Base-by-base conservation (phyloP, 75 land plant genomes). In the Azolla pinnata region DNA sequence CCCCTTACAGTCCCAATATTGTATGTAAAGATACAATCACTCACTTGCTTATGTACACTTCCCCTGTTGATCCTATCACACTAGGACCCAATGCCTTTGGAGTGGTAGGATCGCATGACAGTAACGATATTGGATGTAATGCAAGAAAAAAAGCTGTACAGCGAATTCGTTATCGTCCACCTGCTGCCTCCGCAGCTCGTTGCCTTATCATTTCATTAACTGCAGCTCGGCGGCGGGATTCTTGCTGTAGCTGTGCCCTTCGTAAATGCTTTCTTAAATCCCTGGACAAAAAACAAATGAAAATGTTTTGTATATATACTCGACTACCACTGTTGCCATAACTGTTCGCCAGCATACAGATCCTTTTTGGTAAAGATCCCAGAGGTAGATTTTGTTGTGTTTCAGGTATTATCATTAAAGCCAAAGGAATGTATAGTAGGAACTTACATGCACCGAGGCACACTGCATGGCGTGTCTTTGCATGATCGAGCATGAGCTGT, bases 151-250 rank as follows among this genome's bases (percentile, higher is more conserved):
- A n/a, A n/a, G n/a, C n/a, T n/a, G n/a, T n/a, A n/a, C n/a, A n/a
- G n/a, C n/a, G n/a, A n/a, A n/a, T n/a, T 38, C 42, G 7, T 46
- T 23, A 46, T 46, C 21, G 49, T 2, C 2, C 49, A 3, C 49
- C 49, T 46, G 14, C 14, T 46, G 49, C 17, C 21, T 3, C 49
- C 2, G 49, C 4, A 4, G 4, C 21, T 23, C 49, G 49, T 14
- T 46, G 49, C 17, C 49, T 46, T 2, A 46, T 46, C 49, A 46
- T 46, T 14, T 46, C 49, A 46, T 46, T 46, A 23, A 46, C n/a
- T 46, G 49, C 49, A 18, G 49, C 49, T 18, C 49, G 49, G 10
- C 49, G 2, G 3, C 49, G 49, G 14, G 49, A 46, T 14, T 46
- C 49, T 14, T 46, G 49, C 17, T 46, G 49, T 4, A 18, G 49